phyloP scores from a whole-genome alignment of 2,329 filamentous ascomycete genomes.

The Colletotrichum cuscutae region DNA sequence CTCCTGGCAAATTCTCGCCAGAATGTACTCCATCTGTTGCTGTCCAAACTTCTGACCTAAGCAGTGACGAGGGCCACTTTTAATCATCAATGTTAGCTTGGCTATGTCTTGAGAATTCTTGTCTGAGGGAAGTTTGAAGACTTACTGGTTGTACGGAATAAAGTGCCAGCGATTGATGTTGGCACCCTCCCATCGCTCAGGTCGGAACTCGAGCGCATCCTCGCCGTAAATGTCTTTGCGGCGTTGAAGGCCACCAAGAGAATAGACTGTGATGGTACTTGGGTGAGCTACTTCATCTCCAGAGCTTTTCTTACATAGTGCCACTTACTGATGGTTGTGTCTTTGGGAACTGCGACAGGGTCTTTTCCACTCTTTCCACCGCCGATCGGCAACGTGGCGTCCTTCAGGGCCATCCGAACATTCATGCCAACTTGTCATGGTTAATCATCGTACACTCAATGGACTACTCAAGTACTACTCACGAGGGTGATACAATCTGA shows the following conservation, averaged over 20 bases:
- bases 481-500: neutral
- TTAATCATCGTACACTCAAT: neutral
- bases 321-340: neutral
- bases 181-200: slow-evolving; percentile 43
- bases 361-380: neutral
- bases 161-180: neutral
- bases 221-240: slow-evolving; percentile 43
- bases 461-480: neutral
- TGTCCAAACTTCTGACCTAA: neutral
- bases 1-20: neutral
- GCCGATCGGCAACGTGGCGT: neutral
- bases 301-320: neutral
- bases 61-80: neutral
- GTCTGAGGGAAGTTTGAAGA: neutral
- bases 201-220: slow-evolving; percentile 46
- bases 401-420: neutral
- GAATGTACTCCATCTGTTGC: neutral
- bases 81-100: neutral
- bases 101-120: accelerated
- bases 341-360: neutral
- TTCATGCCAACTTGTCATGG: neutral
- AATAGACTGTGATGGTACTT: neutral
- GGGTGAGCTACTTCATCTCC: too few relatives aligned
- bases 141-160: neutral
- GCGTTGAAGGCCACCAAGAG: neutral